phyloP scores from a whole-genome alignment of 2,329 filamentous ascomycete genomes.

The Fusarium globosum region DNA sequence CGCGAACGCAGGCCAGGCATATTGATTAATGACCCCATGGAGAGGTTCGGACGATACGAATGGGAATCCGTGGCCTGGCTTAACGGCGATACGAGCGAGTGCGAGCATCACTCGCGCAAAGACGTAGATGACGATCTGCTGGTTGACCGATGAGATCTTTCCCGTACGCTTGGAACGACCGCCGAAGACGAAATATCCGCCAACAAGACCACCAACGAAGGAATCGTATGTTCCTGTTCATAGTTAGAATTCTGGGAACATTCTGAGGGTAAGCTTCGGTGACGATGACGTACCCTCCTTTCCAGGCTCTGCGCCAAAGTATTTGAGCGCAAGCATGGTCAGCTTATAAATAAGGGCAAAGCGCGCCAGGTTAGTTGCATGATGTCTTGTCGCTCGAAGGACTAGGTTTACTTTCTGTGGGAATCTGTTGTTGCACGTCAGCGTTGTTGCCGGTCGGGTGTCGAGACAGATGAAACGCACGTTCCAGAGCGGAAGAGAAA shows the following conservation, averaged over 20 bases:
- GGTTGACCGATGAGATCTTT: conserved; percentile 82
- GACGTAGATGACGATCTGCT: conserved; percentile 98
- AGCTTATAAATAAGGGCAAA: conserved; percentile 94
- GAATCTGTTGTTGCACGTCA: conserved; percentile 57
- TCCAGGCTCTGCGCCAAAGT: conserved; percentile 66
- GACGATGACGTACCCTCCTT: conserved; percentile 64
- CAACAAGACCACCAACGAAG: conserved; percentile 86
- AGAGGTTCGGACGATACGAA: conserved; percentile 60
- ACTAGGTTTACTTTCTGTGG: conserved; percentile 83
- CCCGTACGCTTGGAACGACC: conserved; percentile 69
- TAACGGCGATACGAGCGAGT: conserved; percentile 83
- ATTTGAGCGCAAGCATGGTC: conserved; percentile 79
- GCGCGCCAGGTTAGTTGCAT: conserved; percentile 90
- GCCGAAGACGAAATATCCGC: conserved; percentile 94
- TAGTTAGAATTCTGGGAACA: background rate
- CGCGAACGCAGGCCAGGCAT: conserved; percentile 94
- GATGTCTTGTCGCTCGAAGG: conserved; percentile 86
- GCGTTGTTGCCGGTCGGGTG: background rate
- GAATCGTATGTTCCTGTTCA: conserved; percentile 75
- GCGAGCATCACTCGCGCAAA: conserved; percentile 91
- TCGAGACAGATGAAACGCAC: conserved; percentile 58
- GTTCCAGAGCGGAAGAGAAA: conserved; percentile 94
- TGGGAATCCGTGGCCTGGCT: conserved; percentile 66
- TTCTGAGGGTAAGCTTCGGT: background rate
- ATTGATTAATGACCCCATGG: conserved; percentile 66